phyloP scores from a whole-genome alignment of 2,329 filamentous ascomycete genomes.

The Trichoderma breve region DNA sequence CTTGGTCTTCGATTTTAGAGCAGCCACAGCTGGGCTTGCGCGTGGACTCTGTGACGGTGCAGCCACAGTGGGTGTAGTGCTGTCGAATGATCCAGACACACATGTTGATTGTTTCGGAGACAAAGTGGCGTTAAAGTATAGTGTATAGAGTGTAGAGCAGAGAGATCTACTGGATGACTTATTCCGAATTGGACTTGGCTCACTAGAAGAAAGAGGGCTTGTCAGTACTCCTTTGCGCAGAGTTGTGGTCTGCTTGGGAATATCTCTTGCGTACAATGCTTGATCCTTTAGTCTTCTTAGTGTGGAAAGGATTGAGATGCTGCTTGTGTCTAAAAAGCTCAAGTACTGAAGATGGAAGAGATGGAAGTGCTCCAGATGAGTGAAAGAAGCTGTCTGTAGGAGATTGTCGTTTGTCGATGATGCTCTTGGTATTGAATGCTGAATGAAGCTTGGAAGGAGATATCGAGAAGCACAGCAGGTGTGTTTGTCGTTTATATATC shows the following conservation, averaged over 20 bases:
- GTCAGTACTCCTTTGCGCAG: background rate
- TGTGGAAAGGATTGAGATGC: background rate
- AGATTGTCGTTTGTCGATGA: background rate
- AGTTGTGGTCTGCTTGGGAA: background rate
- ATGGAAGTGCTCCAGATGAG: background rate
- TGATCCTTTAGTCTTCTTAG: background rate
- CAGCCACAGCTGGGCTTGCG: slow-evolving; percentile 34
- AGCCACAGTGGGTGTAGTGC: slow-evolving; percentile 35
- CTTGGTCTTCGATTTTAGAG: slow-evolving; percentile 29
- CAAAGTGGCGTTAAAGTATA: background rate
- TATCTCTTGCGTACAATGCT: background rate
- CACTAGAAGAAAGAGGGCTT: background rate
- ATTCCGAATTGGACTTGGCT: background rate
- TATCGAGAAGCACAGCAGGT: slow-evolving; percentile 16
- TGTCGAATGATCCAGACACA: slow-evolving; percentile 36
- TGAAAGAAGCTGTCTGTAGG: background rate
- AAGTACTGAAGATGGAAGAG: background rate
- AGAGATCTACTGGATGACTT: background rate
- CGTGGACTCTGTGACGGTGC: slow-evolving; percentile 26
- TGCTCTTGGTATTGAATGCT: slow-evolving; percentile 8
- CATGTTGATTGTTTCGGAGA: slow-evolving; percentile 29
- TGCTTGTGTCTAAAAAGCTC: background rate
- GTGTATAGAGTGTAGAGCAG: background rate
- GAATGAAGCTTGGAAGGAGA: slow-evolving; percentile 13
- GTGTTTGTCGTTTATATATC: slow-evolving; percentile 20